phyloP scores from a whole-genome alignment of 2,329 filamentous ascomycete genomes.

The Colletotrichum sp. region DNA sequence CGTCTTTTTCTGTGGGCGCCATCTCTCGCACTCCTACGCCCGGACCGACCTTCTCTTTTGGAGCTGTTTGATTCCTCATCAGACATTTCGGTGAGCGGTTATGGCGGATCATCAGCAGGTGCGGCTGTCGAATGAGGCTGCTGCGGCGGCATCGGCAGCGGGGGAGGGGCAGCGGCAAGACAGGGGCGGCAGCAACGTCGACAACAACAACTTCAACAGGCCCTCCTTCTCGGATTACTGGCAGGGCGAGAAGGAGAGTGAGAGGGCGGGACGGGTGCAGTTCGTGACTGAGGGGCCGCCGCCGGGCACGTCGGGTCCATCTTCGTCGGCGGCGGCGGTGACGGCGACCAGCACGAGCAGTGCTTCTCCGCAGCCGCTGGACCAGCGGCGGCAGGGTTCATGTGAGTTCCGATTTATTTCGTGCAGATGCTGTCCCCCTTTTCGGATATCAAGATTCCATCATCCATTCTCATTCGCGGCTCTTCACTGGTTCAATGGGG shows the following conservation, averaged over 20 bases:
- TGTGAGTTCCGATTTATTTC: not conserved
- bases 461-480: not conserved
- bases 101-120: slow-evolving; percentile 10
- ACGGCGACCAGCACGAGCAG: not conserved
- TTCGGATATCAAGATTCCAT: not conserved
- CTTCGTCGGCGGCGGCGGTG: not conserved
- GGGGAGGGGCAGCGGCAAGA: not conserved
- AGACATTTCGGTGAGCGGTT: not conserved
- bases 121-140: not conserved
- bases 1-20: not conserved
- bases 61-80: not conserved
- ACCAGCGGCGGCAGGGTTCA: not conserved
- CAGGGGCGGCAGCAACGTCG: not conserved
- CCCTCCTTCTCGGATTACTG: slow-evolving; percentile 55
- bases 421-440: not conserved
- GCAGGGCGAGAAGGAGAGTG: slow-evolving; percentile 47
- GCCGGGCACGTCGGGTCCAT: slow-evolving; percentile 18
- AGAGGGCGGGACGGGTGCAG: slow-evolving; percentile 34
- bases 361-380: not conserved
- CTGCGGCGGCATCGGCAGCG: not conserved
- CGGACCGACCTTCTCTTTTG: not conserved
- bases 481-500: not conserved
- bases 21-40: not conserved
- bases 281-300: slow-evolving; percentile 37
- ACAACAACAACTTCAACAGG: slow-evolving; percentile 27